Base-by-base conservation (phyloP, 2,329 filamentous ascomycete species). In the Colletotrichum melonis region DNA sequence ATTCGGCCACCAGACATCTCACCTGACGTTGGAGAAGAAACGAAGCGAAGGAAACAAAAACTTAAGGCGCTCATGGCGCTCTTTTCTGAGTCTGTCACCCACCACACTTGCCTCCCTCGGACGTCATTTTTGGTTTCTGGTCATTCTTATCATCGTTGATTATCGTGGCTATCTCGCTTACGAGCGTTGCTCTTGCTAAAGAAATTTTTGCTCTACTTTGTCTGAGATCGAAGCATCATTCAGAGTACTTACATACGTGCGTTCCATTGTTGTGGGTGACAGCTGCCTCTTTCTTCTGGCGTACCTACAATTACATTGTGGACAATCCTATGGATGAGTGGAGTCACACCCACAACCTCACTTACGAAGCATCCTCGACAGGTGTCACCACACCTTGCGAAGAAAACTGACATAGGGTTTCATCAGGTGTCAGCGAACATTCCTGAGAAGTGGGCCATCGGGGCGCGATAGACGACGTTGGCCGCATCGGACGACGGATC, bases 401-500 rank as follows among this genome's bases (percentile, higher is more conserved):
- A 54, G 49, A 35, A 22, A 55, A 26, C 11, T 35, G n/a, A 64
- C 28, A 46, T 55, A 35, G 19, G n/a, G 62, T 54, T 64, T 38
- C 46, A 38, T n/a, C 28, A 19, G 62, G 62, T 35, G 49, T 64
- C 30, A 64, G 49, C 24, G 32, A 64, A 30, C 49, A 64, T 64
- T 64, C 62, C 62, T 55, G 49, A 26, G n/a, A 22, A 35, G 62
- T 55, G 62, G 62, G 62, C 16, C 46, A 22, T 24, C 30, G 62
- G 62, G 62, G n/a, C n/a, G 54, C 49, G 62, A 55, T 28, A 35
- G 64, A 58, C 57, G 28, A 28, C 35, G 49, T 63, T 42, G 54
- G 22, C n/a, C 19, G 46, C 8, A 63, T 64, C 42, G 59, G 54
- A 69, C 56, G 59, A 64, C 52, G 60, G 66, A 46, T 69, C 59